Evolutionary conservation across 75 land plant genomes (phyloP).

Genomic region (Chamaecyparis obtusa): DNA sequence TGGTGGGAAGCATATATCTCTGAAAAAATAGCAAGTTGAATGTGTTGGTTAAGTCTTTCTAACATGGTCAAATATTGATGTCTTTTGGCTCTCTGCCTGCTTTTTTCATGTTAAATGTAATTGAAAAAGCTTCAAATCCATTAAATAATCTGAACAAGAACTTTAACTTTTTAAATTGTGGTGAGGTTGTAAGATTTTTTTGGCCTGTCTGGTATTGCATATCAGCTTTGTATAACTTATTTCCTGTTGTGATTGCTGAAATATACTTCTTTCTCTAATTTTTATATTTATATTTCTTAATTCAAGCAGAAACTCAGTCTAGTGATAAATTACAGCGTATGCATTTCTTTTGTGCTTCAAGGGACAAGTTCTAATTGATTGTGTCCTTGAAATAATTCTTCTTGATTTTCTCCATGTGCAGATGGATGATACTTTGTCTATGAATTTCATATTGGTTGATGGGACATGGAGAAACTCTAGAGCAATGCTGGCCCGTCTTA

Average conservation of each 20-base stretch:
- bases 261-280: neutral
- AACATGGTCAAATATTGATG: neutral
- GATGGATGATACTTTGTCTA: slow-evolving; percentile 32
- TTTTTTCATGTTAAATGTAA: neutral
- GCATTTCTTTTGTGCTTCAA: neutral
- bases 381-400: neutral
- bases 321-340: neutral
- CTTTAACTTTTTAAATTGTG: neutral
- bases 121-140: neutral
- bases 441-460: slow-evolving; percentile 84
- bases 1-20: neutral
- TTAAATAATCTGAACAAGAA: neutral
- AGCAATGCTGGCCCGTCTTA: slow-evolving; percentile 84
- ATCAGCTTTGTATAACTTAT: neutral
- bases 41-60: neutral
- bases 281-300: neutral
- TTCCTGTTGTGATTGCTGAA: neutral
- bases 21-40: neutral
- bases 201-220: neutral
- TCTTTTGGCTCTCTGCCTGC: neutral
- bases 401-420: slow-evolving; percentile 19
- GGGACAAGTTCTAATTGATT: neutral
- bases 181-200: neutral
- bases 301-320: too few species aligned
- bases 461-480: slow-evolving; percentile 97